Evolutionary conservation across 2,329 filamentous ascomycete species (phyloP).

Genomic region (Neurospora crassa): DNA sequence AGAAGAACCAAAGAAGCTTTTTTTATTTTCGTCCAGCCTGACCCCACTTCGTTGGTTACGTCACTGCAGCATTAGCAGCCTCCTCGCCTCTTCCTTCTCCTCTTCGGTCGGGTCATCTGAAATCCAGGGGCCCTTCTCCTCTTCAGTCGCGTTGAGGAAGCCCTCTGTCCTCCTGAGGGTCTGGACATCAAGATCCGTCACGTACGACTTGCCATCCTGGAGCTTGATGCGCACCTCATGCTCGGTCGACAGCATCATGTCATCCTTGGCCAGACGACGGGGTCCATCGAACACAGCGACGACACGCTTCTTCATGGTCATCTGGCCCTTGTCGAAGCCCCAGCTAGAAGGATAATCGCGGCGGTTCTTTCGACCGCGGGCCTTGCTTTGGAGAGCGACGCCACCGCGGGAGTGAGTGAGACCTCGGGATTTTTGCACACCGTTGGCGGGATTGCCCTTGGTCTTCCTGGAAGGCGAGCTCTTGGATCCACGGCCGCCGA

Average conservation of each 20-base stretch:
- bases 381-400: constrained; percentile 44
- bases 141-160: constrained; percentile 67
- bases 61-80: neutral
- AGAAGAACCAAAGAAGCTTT: neutral
- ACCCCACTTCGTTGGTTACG: neutral
- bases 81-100: constrained; percentile 24
- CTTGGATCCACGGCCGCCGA: constrained; percentile 32
- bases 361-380: constrained; percentile 74
- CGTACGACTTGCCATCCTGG: constrained; percentile 65
- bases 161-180: constrained; percentile 83
- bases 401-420: constrained; percentile 72
- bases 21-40: neutral
- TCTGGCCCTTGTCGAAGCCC: constrained; percentile 85
- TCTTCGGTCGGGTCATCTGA: constrained; percentile 59
- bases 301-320: constrained; percentile 98
- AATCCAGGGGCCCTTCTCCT: constrained; percentile 81
- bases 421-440: constrained; percentile 58
- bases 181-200: constrained; percentile 88
- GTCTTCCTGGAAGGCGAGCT: constrained; percentile 42
- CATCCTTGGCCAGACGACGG: constrained; percentile 87
- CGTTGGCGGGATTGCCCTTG: constrained; percentile 46
- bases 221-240: constrained; percentile 86
- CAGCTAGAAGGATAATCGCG: constrained; percentile 90
- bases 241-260: constrained; percentile 96
- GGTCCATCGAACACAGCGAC: constrained; percentile 85